Conservation (phyloP, 345 rosid genomes). For the Erodium maritimum region DNA sequence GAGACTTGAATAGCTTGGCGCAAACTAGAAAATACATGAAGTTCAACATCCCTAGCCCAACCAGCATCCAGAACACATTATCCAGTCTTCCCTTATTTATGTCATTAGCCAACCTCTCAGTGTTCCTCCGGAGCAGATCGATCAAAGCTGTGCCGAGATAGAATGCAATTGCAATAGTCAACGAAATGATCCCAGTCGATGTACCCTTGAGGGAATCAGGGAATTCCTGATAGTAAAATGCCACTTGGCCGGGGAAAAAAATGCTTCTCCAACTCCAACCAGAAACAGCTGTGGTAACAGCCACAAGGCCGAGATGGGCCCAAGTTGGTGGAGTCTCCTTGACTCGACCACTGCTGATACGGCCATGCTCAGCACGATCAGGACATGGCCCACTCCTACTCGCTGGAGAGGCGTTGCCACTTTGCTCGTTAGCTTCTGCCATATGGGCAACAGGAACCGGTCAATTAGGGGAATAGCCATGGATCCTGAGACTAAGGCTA, state of each 20-base stretch:
- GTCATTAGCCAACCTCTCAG: conserved; percentile 21
- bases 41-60: conserved; percentile 23
- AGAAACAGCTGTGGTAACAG: conserved; percentile 31
- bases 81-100: conserved; percentile 13
- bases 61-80: conserved; percentile 30
- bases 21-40: conserved; percentile 31
- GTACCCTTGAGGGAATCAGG: conserved; percentile 20
- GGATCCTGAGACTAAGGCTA: conserved; percentile 15
- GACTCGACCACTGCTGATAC: conserved; percentile 32
- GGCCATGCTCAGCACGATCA: conserved; percentile 22
- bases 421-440: conserved; percentile 20
- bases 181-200: conserved; percentile 34
- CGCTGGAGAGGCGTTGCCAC: conserved; percentile 22
- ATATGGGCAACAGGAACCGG: conserved; percentile 17
- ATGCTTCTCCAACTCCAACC: conserved; percentile 40
- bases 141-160: conserved; percentile 8
- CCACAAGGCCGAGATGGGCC: conserved; percentile 33
- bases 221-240: too few species aligned
- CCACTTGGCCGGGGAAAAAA: conserved; percentile 7
- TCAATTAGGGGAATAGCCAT: conserved; percentile 21
- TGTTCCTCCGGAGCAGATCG: too few species aligned
- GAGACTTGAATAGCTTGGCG: conserved; percentile 21
- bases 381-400: conserved; percentile 36
- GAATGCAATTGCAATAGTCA: too few species aligned
- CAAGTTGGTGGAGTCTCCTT: conserved; percentile 19